phyloP scores from a whole-genome alignment of 805 yeast genomes.

The Komagataella kurtzmanii region DNA sequence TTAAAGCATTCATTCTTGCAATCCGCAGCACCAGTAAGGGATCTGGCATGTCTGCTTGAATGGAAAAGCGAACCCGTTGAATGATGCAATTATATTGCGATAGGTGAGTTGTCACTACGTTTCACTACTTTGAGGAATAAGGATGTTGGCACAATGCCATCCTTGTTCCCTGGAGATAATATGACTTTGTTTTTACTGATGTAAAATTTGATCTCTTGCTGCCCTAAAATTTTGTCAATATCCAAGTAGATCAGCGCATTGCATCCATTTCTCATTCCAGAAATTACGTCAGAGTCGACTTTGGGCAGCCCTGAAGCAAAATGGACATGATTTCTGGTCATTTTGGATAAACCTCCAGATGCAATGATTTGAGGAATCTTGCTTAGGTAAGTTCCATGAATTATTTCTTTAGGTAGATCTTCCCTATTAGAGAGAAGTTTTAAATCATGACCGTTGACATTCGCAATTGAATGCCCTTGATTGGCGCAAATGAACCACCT shows the following conservation, averaged over 20 bases:
- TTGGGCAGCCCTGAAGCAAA: slow-evolving; percentile 47
- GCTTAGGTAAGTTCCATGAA: slow-evolving; percentile 66
- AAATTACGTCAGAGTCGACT: slow-evolving; percentile 29
- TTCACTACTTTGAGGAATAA: neutral
- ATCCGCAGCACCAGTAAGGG: slow-evolving; percentile 46
- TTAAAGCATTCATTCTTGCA: slow-evolving; percentile 62
- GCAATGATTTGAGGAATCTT: slow-evolving; percentile 34
- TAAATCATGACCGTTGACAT: slow-evolving; percentile 28
- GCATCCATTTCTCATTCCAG: slow-evolving; percentile 60
- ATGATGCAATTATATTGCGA: neutral
- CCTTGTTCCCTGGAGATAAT: slow-evolving; percentile 43
- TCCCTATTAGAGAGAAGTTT: slow-evolving; percentile 17
- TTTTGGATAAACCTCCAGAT: slow-evolving; percentile 44
- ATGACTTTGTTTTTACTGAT: slow-evolving; percentile 66
- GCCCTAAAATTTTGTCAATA: slow-evolving; percentile 27
- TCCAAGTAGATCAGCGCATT: slow-evolving; percentile 54
- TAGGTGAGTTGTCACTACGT: neutral
- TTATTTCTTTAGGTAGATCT: slow-evolving; percentile 37
- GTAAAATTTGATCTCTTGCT: slow-evolving; percentile 35
- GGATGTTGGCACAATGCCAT: slow-evolving; percentile 31
- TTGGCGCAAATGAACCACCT: slow-evolving; percentile 57
- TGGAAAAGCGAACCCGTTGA: slow-evolving; percentile 1
- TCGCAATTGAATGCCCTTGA: slow-evolving; percentile 75
- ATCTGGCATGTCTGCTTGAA: slow-evolving; percentile 41
- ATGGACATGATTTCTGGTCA: slow-evolving; percentile 81